Conservation (phyloP, 139 green algal species). For the Axilococcus clingmanii region DNA sequence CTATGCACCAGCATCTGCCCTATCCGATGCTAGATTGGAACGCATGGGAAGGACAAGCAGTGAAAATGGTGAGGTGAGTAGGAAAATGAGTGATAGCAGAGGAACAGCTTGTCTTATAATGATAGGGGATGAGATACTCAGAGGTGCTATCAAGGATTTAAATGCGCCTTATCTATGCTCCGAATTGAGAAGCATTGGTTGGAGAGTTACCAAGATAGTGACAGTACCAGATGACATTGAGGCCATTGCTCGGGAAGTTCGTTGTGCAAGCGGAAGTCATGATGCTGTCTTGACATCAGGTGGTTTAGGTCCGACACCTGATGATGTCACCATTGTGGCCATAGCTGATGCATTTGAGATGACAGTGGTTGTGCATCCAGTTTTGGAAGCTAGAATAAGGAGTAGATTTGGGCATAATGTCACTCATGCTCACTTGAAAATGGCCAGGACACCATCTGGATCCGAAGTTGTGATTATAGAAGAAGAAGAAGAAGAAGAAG, state of each 20-base stretch:
- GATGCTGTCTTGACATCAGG: slow-evolving; percentile 32
- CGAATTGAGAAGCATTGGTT: slow-evolving; percentile 34
- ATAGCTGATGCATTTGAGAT: slow-evolving; percentile 32
- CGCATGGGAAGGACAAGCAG: slow-evolving; percentile 35
- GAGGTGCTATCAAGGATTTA: slow-evolving; percentile 52
- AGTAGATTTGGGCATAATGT: slow-evolving; percentile 53
- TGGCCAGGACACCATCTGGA: slow-evolving; percentile 58
- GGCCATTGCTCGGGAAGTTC: slow-evolving; percentile 39
- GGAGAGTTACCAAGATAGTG: slow-evolving; percentile 38
- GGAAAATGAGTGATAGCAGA: neutral
- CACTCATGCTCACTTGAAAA: slow-evolving; percentile 73
- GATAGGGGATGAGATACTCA: slow-evolving; percentile 44
- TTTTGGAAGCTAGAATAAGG: slow-evolving; percentile 44
- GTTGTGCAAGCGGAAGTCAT: neutral
- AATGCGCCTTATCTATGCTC: slow-evolving; percentile 74
- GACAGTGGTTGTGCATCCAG: slow-evolving; percentile 22
- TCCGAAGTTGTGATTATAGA: slow-evolving; percentile 35
- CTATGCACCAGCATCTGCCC: slow-evolving; percentile 62
- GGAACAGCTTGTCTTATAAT: slow-evolving; percentile 21
- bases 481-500: slow-evolving; percentile 20
- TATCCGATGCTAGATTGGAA: slow-evolving; percentile 69
- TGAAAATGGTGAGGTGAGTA: neutral
- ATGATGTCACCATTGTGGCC: slow-evolving; percentile 39
- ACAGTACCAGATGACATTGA: slow-evolving; percentile 61
- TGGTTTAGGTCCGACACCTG: slow-evolving; percentile 24